Evolutionary conservation across 176 grass and related monocot genomes (phyloP).

Genomic region (Triticum turgidum): DNA sequence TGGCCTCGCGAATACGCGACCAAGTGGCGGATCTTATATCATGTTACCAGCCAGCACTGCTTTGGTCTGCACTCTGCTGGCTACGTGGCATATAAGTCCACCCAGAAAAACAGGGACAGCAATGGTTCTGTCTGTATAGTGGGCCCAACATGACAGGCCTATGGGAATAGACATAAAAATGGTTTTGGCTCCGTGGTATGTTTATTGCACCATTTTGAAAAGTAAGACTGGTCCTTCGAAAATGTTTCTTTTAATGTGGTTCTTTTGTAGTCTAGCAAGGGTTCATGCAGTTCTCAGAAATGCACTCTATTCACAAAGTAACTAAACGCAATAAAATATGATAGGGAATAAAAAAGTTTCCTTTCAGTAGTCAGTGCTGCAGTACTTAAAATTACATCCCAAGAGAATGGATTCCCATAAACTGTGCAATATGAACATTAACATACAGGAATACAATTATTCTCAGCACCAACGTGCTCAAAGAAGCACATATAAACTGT

Average conservation of each 20-base stretch:
- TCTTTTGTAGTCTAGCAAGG: background rate
- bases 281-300: background rate
- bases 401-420: background rate
- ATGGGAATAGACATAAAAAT: background rate
- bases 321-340: constrained; percentile 12
- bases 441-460: background rate
- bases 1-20: background rate
- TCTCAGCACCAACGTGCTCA: background rate
- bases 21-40: background rate
- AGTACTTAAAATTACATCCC: background rate
- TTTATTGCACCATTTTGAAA: background rate
- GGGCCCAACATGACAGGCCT: constrained; percentile 8
- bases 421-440: background rate
- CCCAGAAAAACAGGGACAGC: background rate
- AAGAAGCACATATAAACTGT: background rate
- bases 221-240: background rate
- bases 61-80: background rate
- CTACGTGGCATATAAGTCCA: background rate
- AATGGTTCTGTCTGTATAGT: constrained; percentile 1
- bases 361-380: constrained; percentile 10
- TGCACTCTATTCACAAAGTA: background rate
- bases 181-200: too few relatives aligned
- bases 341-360: background rate
- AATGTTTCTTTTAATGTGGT: background rate
- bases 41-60: background rate